Conservation (phyloP, 345 rosid genomes). For the Firmiana major region DNA sequence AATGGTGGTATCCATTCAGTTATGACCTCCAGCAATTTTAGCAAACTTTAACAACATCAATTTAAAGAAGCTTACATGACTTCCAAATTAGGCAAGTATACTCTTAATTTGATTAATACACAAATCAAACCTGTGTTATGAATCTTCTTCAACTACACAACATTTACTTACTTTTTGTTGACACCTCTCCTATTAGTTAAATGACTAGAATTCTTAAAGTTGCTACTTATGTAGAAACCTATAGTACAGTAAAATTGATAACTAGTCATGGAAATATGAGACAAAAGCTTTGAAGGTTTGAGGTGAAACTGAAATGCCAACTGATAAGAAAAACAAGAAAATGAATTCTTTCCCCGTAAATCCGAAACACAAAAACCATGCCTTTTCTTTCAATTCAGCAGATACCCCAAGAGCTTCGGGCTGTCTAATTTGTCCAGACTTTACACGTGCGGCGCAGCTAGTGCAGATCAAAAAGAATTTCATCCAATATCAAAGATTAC, state of each 20-base stretch:
- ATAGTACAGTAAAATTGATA: background rate
- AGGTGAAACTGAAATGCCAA: background rate
- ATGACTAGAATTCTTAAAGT: background rate
- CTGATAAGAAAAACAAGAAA: background rate
- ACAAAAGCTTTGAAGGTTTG: background rate
- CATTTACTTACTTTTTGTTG: no score
- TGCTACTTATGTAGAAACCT: background rate
- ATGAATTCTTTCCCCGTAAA: background rate
- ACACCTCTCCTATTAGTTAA: background rate
- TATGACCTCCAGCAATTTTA: background rate
- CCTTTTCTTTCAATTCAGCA: slow-evolving; percentile 83
- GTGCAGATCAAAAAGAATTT: slow-evolving; percentile 40
- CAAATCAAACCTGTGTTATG: background rate
- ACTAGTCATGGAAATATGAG: background rate
- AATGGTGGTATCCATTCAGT: background rate
- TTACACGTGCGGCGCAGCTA: slow-evolving; percentile 90
- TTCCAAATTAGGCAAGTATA: background rate
- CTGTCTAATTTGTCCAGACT: slow-evolving; percentile 79
- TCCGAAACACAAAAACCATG: slow-evolving; percentile 15
- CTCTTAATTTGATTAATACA: slow-evolving; percentile 5
- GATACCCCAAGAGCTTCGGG: slow-evolving; percentile 98
- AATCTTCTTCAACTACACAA: background rate
- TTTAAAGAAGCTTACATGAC: background rate
- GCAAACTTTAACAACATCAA: slow-evolving; percentile 3
- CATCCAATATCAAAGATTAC: background rate